These are phyloP conservation scores for Geotrichum restrictum DNA, from an alignment of 1,139 yeast genomes.

Conservation along the genomic window DNA sequence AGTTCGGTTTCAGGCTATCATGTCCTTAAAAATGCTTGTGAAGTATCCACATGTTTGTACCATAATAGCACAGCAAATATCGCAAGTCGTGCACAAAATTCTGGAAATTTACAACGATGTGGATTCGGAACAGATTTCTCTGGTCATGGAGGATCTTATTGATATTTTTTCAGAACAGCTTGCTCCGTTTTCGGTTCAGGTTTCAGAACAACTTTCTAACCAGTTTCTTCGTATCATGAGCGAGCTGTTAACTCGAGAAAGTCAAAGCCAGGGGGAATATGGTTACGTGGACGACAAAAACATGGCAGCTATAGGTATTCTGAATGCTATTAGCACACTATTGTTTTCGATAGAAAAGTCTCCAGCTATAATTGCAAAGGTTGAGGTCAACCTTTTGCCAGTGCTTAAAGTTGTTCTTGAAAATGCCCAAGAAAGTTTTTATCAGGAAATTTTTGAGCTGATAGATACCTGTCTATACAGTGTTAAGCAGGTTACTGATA, in stretches of 20 bases:
- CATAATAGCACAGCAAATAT: constrained; percentile 61
- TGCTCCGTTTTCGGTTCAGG: constrained; percentile 87
- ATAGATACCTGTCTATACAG: constrained; percentile 18
- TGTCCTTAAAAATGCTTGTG: constrained; percentile 77
- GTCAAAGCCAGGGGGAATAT: constrained; percentile 48
- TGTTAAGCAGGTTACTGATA: background rate
- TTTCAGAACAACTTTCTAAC: constrained; percentile 72
- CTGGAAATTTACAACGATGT: constrained; percentile 63
- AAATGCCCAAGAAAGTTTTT: constrained; percentile 17
- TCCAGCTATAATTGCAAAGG: constrained; percentile 55
- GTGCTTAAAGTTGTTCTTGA: constrained; percentile 63
- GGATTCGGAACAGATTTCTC: constrained; percentile 81
- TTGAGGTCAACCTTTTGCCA: constrained; percentile 73
- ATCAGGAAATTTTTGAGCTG: constrained; percentile 22
- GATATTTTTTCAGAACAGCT: constrained; percentile 82
- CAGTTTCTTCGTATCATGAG: constrained; percentile 72
- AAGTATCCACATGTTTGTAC: constrained; percentile 61
- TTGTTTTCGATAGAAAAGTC: constrained; percentile 81
- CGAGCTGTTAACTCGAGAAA: constrained; percentile 47
- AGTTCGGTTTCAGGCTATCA: constrained; percentile 75
- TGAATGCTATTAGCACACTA: constrained; percentile 83
- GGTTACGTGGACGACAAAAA: constrained; percentile 45
- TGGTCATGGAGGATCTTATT: constrained; percentile 93
- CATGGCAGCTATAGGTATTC: constrained; percentile 80
- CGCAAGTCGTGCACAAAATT: constrained; percentile 77